Percentiles rank a stretch among this genome's conserved stretches.
Conservation (phyloP, 106 monocot genomes). For the Platanthera guangdongensis region DNA sequence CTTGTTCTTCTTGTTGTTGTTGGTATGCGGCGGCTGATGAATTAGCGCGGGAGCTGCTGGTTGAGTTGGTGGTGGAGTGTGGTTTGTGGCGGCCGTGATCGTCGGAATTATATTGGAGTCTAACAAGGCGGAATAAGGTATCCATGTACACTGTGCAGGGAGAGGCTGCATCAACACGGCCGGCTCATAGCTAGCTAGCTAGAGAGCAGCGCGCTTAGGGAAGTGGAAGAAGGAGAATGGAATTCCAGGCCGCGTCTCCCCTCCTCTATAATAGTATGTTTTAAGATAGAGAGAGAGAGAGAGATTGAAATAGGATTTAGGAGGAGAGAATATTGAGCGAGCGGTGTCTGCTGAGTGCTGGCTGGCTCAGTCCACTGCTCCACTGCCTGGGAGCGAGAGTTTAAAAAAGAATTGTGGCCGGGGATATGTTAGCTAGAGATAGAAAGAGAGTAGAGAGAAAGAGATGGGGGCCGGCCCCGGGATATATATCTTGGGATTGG, state of each 20-base stretch:
- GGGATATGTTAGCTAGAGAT: not conserved
- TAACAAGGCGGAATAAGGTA: slow-evolving; percentile 37
- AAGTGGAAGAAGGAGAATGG: slow-evolving; percentile 1
- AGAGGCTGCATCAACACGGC: not conserved
- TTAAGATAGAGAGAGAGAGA: not conserved
- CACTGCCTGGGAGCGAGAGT: not conserved
- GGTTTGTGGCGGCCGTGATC: not conserved
- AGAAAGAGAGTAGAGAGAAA: slow-evolving; percentile 4
- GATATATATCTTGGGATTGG: not conserved
- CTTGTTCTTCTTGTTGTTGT: no score
- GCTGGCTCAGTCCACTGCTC: not conserved
- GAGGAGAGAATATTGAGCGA: not conserved
- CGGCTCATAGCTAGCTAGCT: not conserved
- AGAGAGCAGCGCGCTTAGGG: not conserved
- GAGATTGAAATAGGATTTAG: not conserved
- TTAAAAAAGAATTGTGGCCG: not conserved
- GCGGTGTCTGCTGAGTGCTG: no score
- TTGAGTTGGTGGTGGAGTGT: slow-evolving; percentile 28
- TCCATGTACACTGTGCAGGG: slow-evolving; percentile 17
- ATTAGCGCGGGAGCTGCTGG: slow-evolving; percentile 2
- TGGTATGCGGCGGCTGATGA: not conserved
- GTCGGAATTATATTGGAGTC: slow-evolving; percentile 17
- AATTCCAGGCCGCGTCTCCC: not conserved
- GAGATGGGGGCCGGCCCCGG: not conserved
- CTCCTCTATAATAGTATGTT: not conserved